Evolutionary conservation across 495 filamentous ascomycete species (phyloP), one percentile per base, ranked within the genome.

Genomic region (Neurospora discreta): DNA sequence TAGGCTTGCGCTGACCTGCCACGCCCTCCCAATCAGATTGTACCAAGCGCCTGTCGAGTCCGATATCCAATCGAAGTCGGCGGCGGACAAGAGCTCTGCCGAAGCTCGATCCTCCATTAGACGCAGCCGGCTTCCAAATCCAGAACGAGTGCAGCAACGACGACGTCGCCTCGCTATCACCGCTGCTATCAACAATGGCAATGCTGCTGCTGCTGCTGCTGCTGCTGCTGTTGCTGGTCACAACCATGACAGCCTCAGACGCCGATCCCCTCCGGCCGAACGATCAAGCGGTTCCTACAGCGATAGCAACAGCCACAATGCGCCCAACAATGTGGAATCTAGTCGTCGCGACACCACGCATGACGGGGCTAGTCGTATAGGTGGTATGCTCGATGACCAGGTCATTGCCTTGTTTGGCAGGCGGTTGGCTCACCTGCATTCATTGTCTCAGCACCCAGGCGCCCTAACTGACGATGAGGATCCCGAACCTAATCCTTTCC

Each of bases 21-120:
- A 13, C 18, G 65, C 44, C 40, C 30, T 43, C 20, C 68, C 72
- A 74, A 76, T 76, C 77, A 88, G 86, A 77, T 77, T 87, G 70
- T 88, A 86, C 76, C 81, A 85, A 71, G 79, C 85, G 70, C 87
- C 85, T 18, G 78, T 85, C 72, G 88, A 89, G 76, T 82, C 85
- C 73, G 88, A 89, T 75, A 81, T 85, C 73, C 80, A 84, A 68
- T 75, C 81, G 72, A 89, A 90, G 72, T 82, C 84, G 52, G 85
- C 90, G 69, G 67, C 77, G 33, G 82, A 85, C 71, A 79, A 80
- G 73, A 75, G 74, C 39, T 58, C 90, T 65, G 87, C 90, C 52
- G 83, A 84, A 71, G 82, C 87, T 74, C 91, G 93, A 76, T 94
- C 92, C 33, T 78, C 89, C 8, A 96, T 96, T 74, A 89, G 92